A percentile compares a stretch with the other conserved stretches of the same genome.
These are phyloP conservation scores for Microthyrium microscopicum DNA, from an alignment of 2,329 filamentous ascomycete species.

Conservation along the genomic window DNA sequence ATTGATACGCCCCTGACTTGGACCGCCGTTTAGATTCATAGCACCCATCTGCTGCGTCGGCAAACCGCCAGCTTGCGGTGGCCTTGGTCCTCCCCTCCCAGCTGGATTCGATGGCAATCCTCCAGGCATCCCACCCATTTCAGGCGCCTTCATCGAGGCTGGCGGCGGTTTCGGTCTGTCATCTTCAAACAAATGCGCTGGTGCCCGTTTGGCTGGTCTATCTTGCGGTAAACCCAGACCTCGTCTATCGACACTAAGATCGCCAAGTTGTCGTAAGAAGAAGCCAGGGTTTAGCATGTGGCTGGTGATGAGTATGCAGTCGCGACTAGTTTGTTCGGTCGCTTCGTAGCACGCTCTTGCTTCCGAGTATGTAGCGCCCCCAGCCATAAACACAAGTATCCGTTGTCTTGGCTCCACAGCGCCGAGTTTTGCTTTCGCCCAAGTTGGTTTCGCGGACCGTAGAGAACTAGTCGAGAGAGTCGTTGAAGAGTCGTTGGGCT, in stretches of 20 bases:
- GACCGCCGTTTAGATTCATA: constrained; percentile 31
- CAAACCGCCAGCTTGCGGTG: constrained; percentile 18
- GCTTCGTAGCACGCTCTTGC: constrained; percentile 78
- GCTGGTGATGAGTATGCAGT: constrained; percentile 75
- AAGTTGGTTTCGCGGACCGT: constrained; percentile 82
- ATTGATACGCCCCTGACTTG: constrained; percentile 7
- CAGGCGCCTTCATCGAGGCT: background rate
- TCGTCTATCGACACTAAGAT: constrained; percentile 59
- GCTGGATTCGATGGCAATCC: background rate
- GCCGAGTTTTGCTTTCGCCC: constrained; percentile 68
- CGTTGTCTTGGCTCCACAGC: constrained; percentile 72
- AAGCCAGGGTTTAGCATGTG: constrained; percentile 83
- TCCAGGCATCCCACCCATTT: background rate
- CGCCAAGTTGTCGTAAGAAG: constrained; percentile 67
- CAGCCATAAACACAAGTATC: constrained; percentile 86
- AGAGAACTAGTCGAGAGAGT: constrained; percentile 44
- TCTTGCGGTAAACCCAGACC: constrained; percentile 69
- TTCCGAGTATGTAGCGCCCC: constrained; percentile 88
- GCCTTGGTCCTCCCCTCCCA: background rate
- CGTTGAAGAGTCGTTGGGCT: constrained; percentile 42
- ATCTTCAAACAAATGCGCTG: constrained; percentile 70
- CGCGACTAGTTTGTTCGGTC: constrained; percentile 52
- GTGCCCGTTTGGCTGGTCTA: constrained; percentile 62
- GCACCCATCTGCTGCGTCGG: constrained; percentile 40
- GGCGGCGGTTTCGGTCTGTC: constrained; percentile 29